Conservation (phyloP, 2,329 filamentous ascomycete genomes). For the Colletotrichum sp. region DNA sequence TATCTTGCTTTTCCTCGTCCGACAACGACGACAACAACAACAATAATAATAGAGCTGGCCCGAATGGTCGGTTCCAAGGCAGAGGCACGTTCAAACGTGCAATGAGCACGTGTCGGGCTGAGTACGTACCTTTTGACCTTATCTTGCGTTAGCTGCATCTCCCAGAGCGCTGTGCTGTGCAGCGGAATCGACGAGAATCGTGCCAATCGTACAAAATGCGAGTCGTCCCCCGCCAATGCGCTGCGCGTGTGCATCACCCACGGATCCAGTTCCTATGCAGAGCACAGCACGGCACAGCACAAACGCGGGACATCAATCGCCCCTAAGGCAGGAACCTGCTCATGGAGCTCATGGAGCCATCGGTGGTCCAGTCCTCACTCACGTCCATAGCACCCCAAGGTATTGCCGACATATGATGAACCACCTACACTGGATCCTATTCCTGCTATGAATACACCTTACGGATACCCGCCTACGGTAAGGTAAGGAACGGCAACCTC, state of each 20-base stretch:
- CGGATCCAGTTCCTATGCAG: not conserved
- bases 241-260: not conserved
- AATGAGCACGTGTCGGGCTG: constrained; percentile 1
- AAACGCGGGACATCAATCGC: not conserved
- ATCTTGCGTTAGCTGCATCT: constrained; percentile 3
- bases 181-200: not conserved
- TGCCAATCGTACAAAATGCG: constrained; percentile 2
- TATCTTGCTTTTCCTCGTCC: not conserved
- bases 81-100: constrained; percentile 7
- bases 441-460: not conserved
- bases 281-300: constrained; percentile 12
- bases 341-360: not conserved
- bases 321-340: not conserved
- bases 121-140: not conserved
- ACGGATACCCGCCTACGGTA: not conserved
- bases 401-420: constrained; percentile 16
- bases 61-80: not conserved
- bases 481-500: not conserved
- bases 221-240: constrained; percentile 9
- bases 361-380: not conserved
- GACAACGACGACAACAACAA: not conserved
- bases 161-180: constrained; percentile 12
- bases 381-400: not conserved
- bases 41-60: not conserved
- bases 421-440: not conserved